Conservation (phyloP, 805 yeast genomes). For the Kodamaea sagamina region DNA sequence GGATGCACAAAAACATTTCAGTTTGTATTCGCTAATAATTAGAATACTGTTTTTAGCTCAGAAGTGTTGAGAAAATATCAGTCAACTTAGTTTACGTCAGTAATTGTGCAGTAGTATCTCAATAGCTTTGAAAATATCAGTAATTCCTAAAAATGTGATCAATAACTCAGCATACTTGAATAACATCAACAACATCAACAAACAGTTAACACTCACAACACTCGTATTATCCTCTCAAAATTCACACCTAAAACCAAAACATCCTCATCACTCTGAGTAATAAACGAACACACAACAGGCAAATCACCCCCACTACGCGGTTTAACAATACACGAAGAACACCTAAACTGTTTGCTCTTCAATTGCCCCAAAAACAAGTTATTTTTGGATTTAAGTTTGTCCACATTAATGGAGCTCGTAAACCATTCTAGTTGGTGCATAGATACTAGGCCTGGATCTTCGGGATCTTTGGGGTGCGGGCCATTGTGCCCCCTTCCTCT, state of each 20-base stretch:
- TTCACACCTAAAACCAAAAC: background rate
- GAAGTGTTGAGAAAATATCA: no score
- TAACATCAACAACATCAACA: no score
- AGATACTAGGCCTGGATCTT: background rate
- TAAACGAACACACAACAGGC: slow-evolving; percentile 13
- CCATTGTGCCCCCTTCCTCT: no score
- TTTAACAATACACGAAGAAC: slow-evolving; percentile 12
- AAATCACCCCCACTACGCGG: slow-evolving; percentile 1
- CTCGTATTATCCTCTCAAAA: background rate
- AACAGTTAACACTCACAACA: background rate
- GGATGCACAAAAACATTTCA: no score
- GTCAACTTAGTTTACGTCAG: no score
- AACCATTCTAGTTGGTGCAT: slow-evolving; percentile 2
- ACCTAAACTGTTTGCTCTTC: slow-evolving; percentile 5
- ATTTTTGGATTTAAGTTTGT: slow-evolving; percentile 5
- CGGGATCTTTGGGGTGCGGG: no score
- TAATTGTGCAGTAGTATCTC: no score
- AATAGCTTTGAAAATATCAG: no score
- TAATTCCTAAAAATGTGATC: no score
- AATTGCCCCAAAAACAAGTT: slow-evolving; percentile 9
- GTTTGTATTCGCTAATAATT: no score
- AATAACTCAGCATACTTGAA: no score
- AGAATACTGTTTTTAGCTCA: no score
- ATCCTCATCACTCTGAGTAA: slow-evolving; percentile 7
- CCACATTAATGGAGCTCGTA: slow-evolving; percentile 5